Percentiles rank a stretch among this genome's conserved stretches.
Evolutionary conservation across 352 stramenopile genomes (phyloP).

Genomic region (Pythium biforme): DNA sequence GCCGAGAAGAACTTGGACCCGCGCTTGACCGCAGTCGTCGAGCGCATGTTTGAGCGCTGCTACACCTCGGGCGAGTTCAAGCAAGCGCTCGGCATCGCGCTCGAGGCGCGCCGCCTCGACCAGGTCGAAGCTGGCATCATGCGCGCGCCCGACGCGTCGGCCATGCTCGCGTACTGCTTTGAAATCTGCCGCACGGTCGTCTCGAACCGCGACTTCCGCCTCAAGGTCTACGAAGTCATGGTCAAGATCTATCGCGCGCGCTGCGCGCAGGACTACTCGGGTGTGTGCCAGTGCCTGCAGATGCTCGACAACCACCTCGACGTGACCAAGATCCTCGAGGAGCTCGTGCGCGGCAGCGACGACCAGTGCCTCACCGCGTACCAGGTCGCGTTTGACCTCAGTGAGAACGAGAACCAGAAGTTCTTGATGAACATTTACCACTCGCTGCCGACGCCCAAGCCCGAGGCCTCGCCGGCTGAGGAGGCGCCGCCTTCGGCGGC

Average conservation of each 20-base stretch:
- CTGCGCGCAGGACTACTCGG: conserved; percentile 67
- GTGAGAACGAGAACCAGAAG: conserved; percentile 97
- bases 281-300: conserved; percentile 86
- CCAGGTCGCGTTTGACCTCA: conserved; percentile 98
- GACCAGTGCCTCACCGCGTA: conserved; percentile 91
- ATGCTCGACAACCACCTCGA: conserved; percentile 83
- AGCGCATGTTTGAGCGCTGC: conserved; percentile 98
- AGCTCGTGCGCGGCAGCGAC: conserved; percentile 74
- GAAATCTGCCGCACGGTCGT: conserved; percentile 93
- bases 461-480: conserved; percentile 32
- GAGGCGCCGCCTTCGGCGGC: conserved; percentile 25
- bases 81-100: conserved; percentile 96
- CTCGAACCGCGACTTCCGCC: conserved; percentile 90
- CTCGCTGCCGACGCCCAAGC: conserved; percentile 66
- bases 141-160: conserved; percentile 67
- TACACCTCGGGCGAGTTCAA: conserved; percentile 93
- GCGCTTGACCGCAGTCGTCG: conserved; percentile 94
- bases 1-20: conserved; percentile 81
- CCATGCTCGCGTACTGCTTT: conserved; percentile 92
- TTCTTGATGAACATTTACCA: conserved; percentile 94
- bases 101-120: conserved; percentile 93
- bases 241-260: conserved; percentile 76
- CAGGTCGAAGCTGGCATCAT: conserved; percentile 92
- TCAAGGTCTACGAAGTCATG: conserved; percentile 94
- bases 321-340: conserved; percentile 86